A percentile compares a stretch with the other conserved stretches of the same genome.
Evolutionary conservation across 2,329 filamentous ascomycete genomes (phyloP).

Genomic region (Graphiopsis chlorocephala): DNA sequence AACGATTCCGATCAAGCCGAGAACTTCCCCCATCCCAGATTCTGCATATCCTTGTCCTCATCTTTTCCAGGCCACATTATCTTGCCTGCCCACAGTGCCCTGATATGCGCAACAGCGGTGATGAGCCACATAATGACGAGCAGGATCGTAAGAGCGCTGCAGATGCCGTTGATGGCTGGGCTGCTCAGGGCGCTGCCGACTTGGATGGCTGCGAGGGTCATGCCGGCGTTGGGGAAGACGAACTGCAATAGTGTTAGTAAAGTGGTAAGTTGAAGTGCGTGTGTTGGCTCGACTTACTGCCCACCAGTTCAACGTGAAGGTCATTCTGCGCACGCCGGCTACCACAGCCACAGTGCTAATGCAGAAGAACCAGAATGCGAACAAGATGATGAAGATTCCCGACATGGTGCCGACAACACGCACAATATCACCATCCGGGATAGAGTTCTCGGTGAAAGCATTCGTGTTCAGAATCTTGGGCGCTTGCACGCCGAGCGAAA

Average conservation of each 20-base stretch:
- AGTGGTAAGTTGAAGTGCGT: neutral
- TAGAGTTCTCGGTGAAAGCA: conserved; percentile 15
- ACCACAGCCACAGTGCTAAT: conserved; percentile 24
- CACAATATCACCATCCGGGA: conserved; percentile 23
- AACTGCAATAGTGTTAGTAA: conserved; percentile 34
- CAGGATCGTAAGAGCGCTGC: conserved; percentile 55
- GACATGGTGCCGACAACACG: conserved; percentile 26
- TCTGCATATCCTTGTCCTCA: conserved; percentile 46
- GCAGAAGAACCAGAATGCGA: conserved; percentile 48
- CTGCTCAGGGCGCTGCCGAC: conserved; percentile 53
- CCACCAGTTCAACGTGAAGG: conserved; percentile 54
- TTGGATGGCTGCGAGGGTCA: conserved; percentile 58
- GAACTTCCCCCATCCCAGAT: conserved; percentile 15
- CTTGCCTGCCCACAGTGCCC: conserved; percentile 49
- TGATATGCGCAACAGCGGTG: conserved; percentile 49
- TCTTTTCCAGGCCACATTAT: conserved; percentile 60
- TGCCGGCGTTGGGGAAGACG: conserved; percentile 65
- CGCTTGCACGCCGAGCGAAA: conserved; percentile 22
- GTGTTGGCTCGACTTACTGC: conserved; percentile 32
- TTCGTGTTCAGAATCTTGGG: conserved; percentile 8
- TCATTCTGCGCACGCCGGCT: conserved; percentile 23
- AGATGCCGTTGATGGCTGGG: conserved; percentile 51
- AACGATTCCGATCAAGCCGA: neutral
- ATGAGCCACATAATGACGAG: conserved; percentile 57
- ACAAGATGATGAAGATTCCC: conserved; percentile 49